Base-by-base conservation (phyloP, 179 eudicot species). In the Pouteria campechiana region DNA sequence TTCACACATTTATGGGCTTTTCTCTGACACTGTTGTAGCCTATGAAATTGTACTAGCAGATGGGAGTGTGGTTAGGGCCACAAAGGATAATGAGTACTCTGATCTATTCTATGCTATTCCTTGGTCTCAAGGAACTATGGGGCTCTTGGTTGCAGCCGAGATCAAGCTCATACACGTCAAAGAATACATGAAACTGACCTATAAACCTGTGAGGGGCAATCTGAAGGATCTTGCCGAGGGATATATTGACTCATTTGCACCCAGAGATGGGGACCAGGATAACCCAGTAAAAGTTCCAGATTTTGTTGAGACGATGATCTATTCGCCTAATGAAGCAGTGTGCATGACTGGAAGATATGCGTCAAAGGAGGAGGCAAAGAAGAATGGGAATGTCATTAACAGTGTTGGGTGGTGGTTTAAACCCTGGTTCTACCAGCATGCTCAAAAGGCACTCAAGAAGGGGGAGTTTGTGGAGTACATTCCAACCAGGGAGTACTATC, bases 81-180 rank as follows among this genome's bases (percentile, higher is more conserved):
- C 98, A 3, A 85, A 67, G 74, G 98, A 90, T 44, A 88, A 88
- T 6, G 93, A 90, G 46, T 79, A 52, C 62, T 76, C 93, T 7
- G 98, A 90, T 46, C 93, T 90, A 11, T 86, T 69, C 57, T 86
- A 90, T 24, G 84, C 93, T 36, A 69, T 90, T 42, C 98, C 98
- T 11, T 90, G 98, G 98, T 90, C 98, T 65, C 98, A 90, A 57
- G 98, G 98, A 25, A 90, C 95, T 22, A 56, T 90, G 7, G 98
- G 94, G 39, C 65, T 90, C 15, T 95, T 90, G 19, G 95, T 90
- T 16, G 56, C 98, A 5, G 98, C 98, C 30, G 98, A 90, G 61
- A 90, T 90, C 46, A 90, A 86, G 76, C 93, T 90, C 37, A 86
- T 90, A 19, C 87, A 75, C 0, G 25, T 86, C 18, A 81, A 86